Percentiles rank a stretch among this genome's conserved stretches.
Evolutionary conservation across 208 protist species (phyloP).

Genomic region (Leishmania braziliensis): DNA sequence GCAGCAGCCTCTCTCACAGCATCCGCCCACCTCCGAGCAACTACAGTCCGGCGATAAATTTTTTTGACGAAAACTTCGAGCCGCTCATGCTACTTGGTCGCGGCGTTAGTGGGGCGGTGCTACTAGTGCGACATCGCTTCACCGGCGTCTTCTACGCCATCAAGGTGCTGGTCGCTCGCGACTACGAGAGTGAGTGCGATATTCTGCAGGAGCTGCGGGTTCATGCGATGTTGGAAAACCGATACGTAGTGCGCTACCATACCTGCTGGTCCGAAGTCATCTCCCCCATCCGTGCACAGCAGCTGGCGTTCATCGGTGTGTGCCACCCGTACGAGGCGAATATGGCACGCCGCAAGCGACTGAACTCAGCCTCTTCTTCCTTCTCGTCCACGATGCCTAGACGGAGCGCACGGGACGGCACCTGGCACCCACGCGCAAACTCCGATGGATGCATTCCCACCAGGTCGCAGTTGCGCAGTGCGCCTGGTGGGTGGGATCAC

Average conservation of each 20-base stretch:
- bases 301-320: conserved; percentile 75
- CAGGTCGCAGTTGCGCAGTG: conserved; percentile 1
- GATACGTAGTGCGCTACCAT: conserved; percentile 78
- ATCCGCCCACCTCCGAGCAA: conserved; percentile 13
- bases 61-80: conserved; percentile 91
- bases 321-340: conserved; percentile 42
- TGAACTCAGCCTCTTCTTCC: conserved; percentile 4
- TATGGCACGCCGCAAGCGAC: neutral
- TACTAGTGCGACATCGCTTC: conserved; percentile 80
- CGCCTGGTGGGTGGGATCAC: conserved; percentile 25
- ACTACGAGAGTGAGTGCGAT: conserved; percentile 67
- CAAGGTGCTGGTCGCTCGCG: conserved; percentile 76
- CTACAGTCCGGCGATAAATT: conserved; percentile 39
- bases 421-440: neutral
- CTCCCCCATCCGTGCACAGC: conserved; percentile 59
- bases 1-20: conserved; percentile 21
- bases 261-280: conserved; percentile 82
- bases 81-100: conserved; percentile 66
- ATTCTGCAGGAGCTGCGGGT: conserved; percentile 76
- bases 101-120: conserved; percentile 70
- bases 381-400: neutral
- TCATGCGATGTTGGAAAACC: conserved; percentile 65
- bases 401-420: neutral
- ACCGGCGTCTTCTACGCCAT: conserved; percentile 85
- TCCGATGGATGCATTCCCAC: neutral